Evolutionary conservation across 129 eudicot species (phyloP), one percentile per base, ranked within the genome.

Genomic region (Lactuca saligna): DNA sequence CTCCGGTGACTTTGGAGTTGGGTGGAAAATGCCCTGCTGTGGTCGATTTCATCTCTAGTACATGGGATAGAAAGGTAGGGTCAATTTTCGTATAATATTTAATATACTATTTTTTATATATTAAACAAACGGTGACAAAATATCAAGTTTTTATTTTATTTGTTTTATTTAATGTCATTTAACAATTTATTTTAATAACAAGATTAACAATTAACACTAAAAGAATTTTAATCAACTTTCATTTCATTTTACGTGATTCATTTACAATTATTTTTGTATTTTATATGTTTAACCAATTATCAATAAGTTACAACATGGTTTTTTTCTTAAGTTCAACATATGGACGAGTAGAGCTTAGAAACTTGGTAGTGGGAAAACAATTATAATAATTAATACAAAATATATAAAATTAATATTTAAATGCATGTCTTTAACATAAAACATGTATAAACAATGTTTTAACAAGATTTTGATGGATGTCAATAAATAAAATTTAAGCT

Each of bases 11-110:
- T 25, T 32, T 92, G 33, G 98, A 92, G 68, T 78, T 92, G 75
- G 96, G 98, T 12, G 98, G 98, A 15, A 92, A 92, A 71, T 86
- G 96, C 67, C 95, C 98, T 7, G 91, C 88, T 2, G 80, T 92
- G 7, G 80, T 92, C 61, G 98, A 92, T 79, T 82, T 73, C 25
- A 63, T 92, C 48, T 69, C 89, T 20, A 74, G 74, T 64, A 83
- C 96, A 4, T 80, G 87, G 84, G 82, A 77, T 39, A 79, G 20
- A 69, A 69, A 86, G 87, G 95, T 92, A 71, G 34, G 4, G 34
- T 25, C 8, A 15, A 5, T 11, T 50, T 16, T 41, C 3, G 6
- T 25, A n/a, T 59, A 29, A 57, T 8, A 69, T 39, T 29, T n/a
- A 7, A 46, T 44, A 17, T 15, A 25, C 29, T 10, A 2, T 38